Base-by-base conservation (phyloP, 495 filamentous ascomycete genomes). In the Talaromyces proteolyticus region DNA sequence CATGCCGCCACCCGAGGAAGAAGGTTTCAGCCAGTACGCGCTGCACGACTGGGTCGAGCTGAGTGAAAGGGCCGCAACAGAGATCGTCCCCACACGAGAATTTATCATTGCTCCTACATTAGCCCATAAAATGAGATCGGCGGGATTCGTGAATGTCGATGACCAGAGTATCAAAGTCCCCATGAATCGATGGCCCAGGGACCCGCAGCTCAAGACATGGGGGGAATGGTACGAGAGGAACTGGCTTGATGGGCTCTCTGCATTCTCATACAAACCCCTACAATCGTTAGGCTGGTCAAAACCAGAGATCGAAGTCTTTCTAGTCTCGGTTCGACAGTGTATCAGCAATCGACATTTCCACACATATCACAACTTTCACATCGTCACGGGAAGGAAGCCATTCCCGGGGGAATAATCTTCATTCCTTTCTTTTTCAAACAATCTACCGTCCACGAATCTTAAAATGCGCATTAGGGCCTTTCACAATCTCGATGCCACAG, bases 81-180 rank as follows among this genome's bases (percentile, higher is more conserved):
- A 63, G 3, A 64, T 74, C 19, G 68, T 81, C 21, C 73, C 76
- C 0, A 63, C 67, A 47, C 50, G 81, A 14, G 81, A 80, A 23
- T 69, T 74, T 21, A 60, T 69, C 0, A 68, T 82, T 19, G 77
- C 77, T 0, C 66, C 74, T 25, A 70, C 73, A 6, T 59, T 83
- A 23, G 76, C 75, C 43, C 57, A 59, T 3, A 82, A 78, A 72
- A 79, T 83, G 61, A 62, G 70, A 52, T 74, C 82, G 47, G 70
- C 78, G 0, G 84, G 85, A 0, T 88, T 85, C 47, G 75, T 80
- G 10, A 81, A 87, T 48, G 71, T 88, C 14, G 65, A 79, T 40
- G 74, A 84, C 57, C 58, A 61, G 11, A 47, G 77, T 5, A 70
- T 69, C 53, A 82, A 81, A 60, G 54, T 84, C 2, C 85, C 84